Base-by-base conservation (phyloP, 495 filamentous ascomycete species). In the Hypoxylon subgilvum region DNA sequence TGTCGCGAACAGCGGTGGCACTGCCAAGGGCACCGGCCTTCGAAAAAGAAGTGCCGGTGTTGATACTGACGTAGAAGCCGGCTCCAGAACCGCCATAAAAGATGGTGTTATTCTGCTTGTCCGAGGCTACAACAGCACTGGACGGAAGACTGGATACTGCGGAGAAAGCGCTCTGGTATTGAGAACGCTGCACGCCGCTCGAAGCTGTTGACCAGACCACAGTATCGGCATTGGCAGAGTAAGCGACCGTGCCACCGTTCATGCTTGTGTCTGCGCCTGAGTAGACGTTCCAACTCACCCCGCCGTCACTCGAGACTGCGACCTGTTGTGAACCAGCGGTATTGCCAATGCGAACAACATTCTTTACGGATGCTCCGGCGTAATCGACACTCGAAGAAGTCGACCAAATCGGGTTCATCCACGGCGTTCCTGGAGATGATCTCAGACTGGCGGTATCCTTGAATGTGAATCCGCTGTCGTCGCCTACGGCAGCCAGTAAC, bases 381-480 rank as follows among this genome's bases (percentile, higher is more conserved):
- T 80, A 85, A 61, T 84, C 82, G 43, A 85, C 76, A 30, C 79
- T 76, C 0, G 71, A 74, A 16, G 76, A 75, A 6, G 73, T 77
- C 2, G 79, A 69, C 65, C 75, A 86, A 35, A 67, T 73, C 2
- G 82, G 82, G 5, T 65, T 74, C 61, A 78, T 76, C 70, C 81
- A 84, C 10, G 72, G 72, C 0, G 71, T 75, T 14, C 72, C 50
- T 1, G 82, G 83, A 2, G 81, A 69, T 2, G 68, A 74, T 39
- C 73, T 72, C 6, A 86, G 70, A 36, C 71, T 74, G 16, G 57
- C 67, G 50, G 75, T 71, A 18, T 63, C 69, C 12, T 48, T 48
- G 45, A 73, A 78, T 8, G 76, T 76, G 59, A 85, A 86, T 2
- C 83, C 84, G 43, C 76, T 77, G 66, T 81, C 76, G 56, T 87